phyloP scores from a whole-genome alignment of 2,329 filamentous ascomycete genomes.

The Xylariaceae sp. region DNA sequence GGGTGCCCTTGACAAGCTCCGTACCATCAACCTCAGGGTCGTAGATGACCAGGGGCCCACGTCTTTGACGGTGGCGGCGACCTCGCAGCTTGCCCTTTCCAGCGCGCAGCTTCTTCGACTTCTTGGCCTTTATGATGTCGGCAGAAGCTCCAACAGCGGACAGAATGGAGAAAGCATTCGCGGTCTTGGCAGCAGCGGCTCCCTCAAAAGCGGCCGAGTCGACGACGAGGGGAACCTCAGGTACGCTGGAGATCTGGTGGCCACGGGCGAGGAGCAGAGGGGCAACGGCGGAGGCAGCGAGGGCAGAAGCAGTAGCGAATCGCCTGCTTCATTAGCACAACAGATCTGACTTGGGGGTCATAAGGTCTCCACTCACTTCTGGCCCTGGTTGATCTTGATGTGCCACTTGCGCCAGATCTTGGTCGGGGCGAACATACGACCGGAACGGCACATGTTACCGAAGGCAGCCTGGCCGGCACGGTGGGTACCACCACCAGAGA shows the following conservation, averaged over 20 bases:
- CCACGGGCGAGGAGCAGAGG: constrained; percentile 95
- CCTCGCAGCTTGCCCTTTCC: constrained; percentile 99
- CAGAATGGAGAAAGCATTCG: constrained; percentile 79
- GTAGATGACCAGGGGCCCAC: constrained; percentile 96
- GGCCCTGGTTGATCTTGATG: constrained; percentile 98
- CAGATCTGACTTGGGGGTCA: neutral
- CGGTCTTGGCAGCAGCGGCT: constrained; percentile 79
- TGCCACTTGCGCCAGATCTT: constrained; percentile 99
- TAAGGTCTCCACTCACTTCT: constrained; percentile 64
- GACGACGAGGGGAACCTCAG: constrained; percentile 95
- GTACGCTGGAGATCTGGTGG: constrained; percentile 86
- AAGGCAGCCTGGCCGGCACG: constrained; percentile 99
- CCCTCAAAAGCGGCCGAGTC: constrained; percentile 84
- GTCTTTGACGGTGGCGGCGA: constrained; percentile 95
- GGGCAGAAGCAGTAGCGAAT: constrained; percentile 94
- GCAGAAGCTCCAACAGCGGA: constrained; percentile 84
- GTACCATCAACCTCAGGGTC: constrained; percentile 93
- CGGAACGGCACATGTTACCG: constrained; percentile 99
- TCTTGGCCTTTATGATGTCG: constrained; percentile 93
- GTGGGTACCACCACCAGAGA: constrained; percentile 99
- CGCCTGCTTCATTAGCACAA: constrained; percentile 54
- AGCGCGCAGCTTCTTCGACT: constrained; percentile 92
- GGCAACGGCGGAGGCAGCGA: constrained; percentile 92
- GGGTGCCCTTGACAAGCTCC: constrained; percentile 89
- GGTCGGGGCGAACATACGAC: constrained; percentile 99